Evolutionary conservation across 352 stramenopile genomes (phyloP).

Genomic region (Phytophthora boehmeriae): DNA sequence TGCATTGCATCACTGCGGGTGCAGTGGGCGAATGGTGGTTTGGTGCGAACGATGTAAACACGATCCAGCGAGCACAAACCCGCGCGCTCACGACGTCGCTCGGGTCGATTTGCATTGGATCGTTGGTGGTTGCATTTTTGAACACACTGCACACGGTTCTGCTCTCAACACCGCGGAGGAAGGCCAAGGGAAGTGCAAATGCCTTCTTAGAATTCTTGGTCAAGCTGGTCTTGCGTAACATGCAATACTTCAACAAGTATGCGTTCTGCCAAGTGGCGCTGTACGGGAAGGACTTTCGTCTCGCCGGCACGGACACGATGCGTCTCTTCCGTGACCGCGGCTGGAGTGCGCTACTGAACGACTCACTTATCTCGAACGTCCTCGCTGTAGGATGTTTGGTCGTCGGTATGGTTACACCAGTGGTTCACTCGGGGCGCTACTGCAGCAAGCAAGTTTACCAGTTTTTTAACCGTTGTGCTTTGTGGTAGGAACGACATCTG

Average conservation of each 20-base stretch:
- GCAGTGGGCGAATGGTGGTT: constrained; percentile 89
- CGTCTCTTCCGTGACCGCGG: constrained; percentile 81
- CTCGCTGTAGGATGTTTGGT: constrained; percentile 76
- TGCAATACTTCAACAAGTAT: constrained; percentile 90
- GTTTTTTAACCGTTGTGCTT: not conserved
- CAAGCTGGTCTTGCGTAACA: constrained; percentile 68
- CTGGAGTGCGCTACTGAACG: constrained; percentile 81
- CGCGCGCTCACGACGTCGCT: constrained; percentile 77
- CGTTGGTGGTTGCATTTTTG: constrained; percentile 74
- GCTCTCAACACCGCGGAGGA: constrained; percentile 69
- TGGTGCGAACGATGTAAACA: constrained; percentile 70
- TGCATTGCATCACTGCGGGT: constrained; percentile 85
- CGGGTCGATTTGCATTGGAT: constrained; percentile 86
- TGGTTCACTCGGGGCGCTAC: constrained; percentile 1
- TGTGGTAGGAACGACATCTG: constrained; percentile 64
- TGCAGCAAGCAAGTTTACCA: not conserved
- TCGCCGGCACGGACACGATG: constrained; percentile 78
- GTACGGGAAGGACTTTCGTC: constrained; percentile 86
- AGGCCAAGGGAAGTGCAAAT: constrained; percentile 66
- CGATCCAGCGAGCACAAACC: constrained; percentile 67
- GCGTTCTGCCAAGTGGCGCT: constrained; percentile 86
- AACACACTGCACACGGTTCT: constrained; percentile 72
- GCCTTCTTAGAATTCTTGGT: constrained; percentile 86
- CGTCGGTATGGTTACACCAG: constrained; percentile 55
- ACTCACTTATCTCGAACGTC: constrained; percentile 81